Percentiles rank a stretch among this genome's conserved stretches.
Conservation (phyloP, 2,329 filamentous ascomycete genomes). For the Xenosphaeropsis pyriputrescens region DNA sequence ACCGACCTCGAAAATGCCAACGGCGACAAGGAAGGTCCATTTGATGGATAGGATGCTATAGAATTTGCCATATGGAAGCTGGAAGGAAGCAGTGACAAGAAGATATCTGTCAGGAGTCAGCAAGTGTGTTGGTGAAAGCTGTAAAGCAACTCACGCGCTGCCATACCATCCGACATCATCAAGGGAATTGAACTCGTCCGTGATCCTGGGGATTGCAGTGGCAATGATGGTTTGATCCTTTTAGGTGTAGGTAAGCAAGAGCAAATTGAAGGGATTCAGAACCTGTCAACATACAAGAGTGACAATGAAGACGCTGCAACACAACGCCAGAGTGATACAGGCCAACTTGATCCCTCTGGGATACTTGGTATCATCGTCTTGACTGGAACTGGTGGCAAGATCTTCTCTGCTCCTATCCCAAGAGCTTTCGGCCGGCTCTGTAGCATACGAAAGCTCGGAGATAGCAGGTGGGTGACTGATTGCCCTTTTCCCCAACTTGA, state of each 20-base stretch:
- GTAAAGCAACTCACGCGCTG: conserved; percentile 11
- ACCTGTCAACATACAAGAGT: conserved; percentile 8
- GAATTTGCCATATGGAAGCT: conserved; percentile 16
- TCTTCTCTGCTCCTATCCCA: too few relatives aligned
- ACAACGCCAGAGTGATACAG: conserved; percentile 28
- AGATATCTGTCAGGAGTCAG: conserved; percentile 7
- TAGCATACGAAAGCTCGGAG: too few relatives aligned
- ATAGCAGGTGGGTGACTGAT: too few relatives aligned
- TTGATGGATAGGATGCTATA: conserved; percentile 18
- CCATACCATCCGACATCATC: conserved; percentile 31
- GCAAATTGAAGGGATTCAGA: background rate
- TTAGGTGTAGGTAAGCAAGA: conserved; percentile 2
- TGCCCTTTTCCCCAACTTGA: too few relatives aligned
- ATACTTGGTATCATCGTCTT: conserved; percentile 6
- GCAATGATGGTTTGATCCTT: conserved; percentile 21
- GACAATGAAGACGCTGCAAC: conserved; percentile 28
- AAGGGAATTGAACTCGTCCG: conserved; percentile 22
- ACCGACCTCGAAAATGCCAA: conserved; percentile 17
- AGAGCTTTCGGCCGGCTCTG: too few relatives aligned
- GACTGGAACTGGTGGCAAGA: too few relatives aligned
- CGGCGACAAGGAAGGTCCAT: conserved; percentile 15
- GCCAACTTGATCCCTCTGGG: conserved; percentile 10
- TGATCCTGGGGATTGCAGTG: conserved; percentile 23
- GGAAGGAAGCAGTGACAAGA: conserved; percentile 18
- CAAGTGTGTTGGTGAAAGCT: background rate